These are phyloP conservation scores for Boletales sp. DNA, from an alignment of 768 basidiomycete genomes.

Conservation along the genomic window DNA sequence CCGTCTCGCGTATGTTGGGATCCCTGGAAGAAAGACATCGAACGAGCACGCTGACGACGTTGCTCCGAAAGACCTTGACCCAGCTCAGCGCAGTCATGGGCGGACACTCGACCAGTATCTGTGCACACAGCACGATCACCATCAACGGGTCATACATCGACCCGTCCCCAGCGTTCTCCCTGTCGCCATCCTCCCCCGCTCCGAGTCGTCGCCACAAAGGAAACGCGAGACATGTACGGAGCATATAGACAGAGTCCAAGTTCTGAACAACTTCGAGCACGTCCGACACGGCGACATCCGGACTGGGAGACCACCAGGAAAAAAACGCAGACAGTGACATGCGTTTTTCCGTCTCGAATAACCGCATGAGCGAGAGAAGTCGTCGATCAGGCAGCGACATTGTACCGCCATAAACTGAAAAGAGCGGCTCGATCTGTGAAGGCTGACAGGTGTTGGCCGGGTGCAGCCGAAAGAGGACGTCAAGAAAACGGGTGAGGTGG, in stretches of 20 bases:
- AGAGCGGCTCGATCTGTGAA: slow-evolving; percentile 75
- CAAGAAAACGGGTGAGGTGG: slow-evolving; percentile 52
- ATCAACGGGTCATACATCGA: slow-evolving; percentile 80
- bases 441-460: slow-evolving; percentile 84
- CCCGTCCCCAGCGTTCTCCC: slow-evolving; percentile 29
- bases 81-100: slow-evolving; percentile 63
- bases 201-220: slow-evolving; percentile 60
- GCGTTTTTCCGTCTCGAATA: slow-evolving; percentile 73
- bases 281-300: slow-evolving; percentile 39
- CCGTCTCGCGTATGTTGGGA: slow-evolving; percentile 53
- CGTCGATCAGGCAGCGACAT: slow-evolving; percentile 59
- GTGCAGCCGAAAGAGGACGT: slow-evolving; percentile 68
- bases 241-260: slow-evolving; percentile 63
- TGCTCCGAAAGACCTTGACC: slow-evolving; percentile 84
- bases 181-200: slow-evolving; percentile 26
- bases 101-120: slow-evolving; percentile 56
- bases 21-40: slow-evolving; percentile 70
- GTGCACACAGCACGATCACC: slow-evolving; percentile 60
- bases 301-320: slow-evolving; percentile 56
- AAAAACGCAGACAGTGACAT: slow-evolving; percentile 63
- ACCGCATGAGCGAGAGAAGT: slow-evolving; percentile 69
- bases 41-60: slow-evolving; percentile 69
- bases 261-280: slow-evolving; percentile 64
- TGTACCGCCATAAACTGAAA: slow-evolving; percentile 72
- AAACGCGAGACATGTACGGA: slow-evolving; percentile 69